Evolutionary conservation across 176 grass and related monocot species (phyloP), one percentile per base, ranked within the genome.

Genomic region (Elaeis guineensis): DNA sequence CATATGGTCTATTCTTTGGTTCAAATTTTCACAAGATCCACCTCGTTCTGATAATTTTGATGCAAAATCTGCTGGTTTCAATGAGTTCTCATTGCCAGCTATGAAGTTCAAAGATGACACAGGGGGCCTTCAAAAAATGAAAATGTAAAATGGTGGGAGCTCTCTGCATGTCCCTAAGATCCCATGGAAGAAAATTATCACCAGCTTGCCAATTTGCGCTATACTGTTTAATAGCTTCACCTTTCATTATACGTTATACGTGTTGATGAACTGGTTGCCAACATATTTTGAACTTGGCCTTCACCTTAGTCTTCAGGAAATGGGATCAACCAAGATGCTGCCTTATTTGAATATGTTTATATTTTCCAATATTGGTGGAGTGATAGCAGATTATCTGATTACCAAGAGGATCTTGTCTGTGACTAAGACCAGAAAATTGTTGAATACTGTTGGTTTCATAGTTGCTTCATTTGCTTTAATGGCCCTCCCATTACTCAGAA

Each of bases 321-420:
- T 94, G 78, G 89, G 89, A 39, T 88, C 82, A 25, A 84, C 80
- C 28, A 94, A 94, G 64, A 94, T 94, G 89, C 62, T 88, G 64
- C 89, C 89, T 14, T 94, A 94, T 55, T 65, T 94, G 17, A 87
- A 81, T 70, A 94, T 94, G 89, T 94, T 94, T 35, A 59, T 94
- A 74, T 94, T 88, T 66, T 94, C 84, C 44, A 94, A 88, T 66
- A 82, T 85, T 2, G 84, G 89, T 51, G 89, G 89, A 44, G 59
- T 88, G 50, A 25, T 88, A 17, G 89, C 84, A 49, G 89, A 88
- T 88, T 50, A 88, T 16, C 82, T 94, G 69, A 94, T 94, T 50
- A 88, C 81, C 30, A 94, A 54, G 73, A 78, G 71, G 78, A 76
- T 88, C 17, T 74, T 94, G 18, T 88, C 89, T 35, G 70, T 94